Conservation (phyloP, 495 filamentous ascomycete genomes). For the Cercophora newfieldiana region DNA sequence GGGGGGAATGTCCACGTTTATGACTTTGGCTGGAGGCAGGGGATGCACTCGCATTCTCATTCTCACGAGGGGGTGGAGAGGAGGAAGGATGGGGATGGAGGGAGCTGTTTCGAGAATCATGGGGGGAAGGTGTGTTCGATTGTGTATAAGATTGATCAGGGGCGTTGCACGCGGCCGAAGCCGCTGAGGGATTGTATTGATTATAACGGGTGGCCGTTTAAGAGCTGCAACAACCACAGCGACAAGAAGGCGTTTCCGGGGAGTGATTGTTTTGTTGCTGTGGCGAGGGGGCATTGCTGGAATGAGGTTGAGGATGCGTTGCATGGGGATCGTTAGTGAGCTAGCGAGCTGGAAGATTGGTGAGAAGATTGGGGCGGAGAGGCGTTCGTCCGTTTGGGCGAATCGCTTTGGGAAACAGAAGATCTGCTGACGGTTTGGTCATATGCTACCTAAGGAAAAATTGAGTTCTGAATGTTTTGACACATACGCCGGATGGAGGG, state of each 20-base stretch:
- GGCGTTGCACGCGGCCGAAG: conserved; percentile 9
- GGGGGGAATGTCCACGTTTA: conserved; percentile 16
- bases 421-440: not conserved
- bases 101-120: conserved; percentile 13
- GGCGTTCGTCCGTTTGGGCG: too few species aligned
- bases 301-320: conserved; percentile 13
- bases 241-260: conserved; percentile 12
- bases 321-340: not conserved
- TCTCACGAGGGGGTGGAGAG: not conserved
- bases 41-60: not conserved
- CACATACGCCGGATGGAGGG: not conserved
- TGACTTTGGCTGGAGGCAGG: conserved; percentile 20
- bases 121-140: conserved; percentile 9
- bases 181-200: conserved; percentile 15
- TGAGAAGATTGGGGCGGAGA: too few species aligned
- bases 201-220: conserved; percentile 18
- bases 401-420: not conserved
- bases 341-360: too few species aligned
- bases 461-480: not conserved
- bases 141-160: conserved; percentile 8
- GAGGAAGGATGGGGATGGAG: conserved; percentile 4
- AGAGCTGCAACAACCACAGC: conserved; percentile 14
- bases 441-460: not conserved
- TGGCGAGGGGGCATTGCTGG: conserved; percentile 17
- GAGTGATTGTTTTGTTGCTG: conserved; percentile 15